phyloP scores from a whole-genome alignment of 1,284 basidiomycete species.

The Boletus albobrunnescens region DNA sequence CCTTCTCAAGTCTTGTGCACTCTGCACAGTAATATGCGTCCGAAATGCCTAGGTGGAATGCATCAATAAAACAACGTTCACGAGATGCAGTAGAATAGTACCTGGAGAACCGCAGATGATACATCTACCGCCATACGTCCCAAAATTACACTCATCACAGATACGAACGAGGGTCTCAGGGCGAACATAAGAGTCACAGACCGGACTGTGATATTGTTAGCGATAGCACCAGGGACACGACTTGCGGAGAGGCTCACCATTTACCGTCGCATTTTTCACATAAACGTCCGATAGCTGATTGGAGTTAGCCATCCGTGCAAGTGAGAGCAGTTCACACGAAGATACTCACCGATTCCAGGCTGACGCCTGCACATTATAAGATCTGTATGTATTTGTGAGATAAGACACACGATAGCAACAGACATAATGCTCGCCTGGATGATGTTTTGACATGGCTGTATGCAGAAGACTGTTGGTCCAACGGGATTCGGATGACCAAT shows the following conservation, averaged over 20 bases:
- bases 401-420: background rate
- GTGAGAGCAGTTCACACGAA: background rate
- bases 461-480: conserved; percentile 16
- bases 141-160: conserved; percentile 99
- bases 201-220: conserved; percentile 59
- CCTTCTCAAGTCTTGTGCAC: conserved; percentile 95
- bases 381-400: conserved; percentile 48
- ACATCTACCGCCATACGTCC: conserved; percentile 93
- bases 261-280: conserved; percentile 99
- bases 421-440: conserved; percentile 65
- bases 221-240: background rate
- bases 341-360: conserved; percentile 81
- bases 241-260: conserved; percentile 62
- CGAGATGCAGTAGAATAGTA: conserved; percentile 36
- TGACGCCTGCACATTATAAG: conserved; percentile 96
- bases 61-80: background rate
- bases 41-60: conserved; percentile 68
- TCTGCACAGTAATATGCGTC: conserved; percentile 98
- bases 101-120: conserved; percentile 95
- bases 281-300: conserved; percentile 85
- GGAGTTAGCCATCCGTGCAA: conserved; percentile 4
- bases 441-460: conserved; percentile 77
- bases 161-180: conserved; percentile 97
- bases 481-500: background rate
- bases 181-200: conserved; percentile 98